A percentile compares a stretch with the other conserved stretches of the same genome.
These are phyloP conservation scores for Hericium alpestre DNA, from an alignment of 768 basidiomycete species.

Conservation along the genomic window DNA sequence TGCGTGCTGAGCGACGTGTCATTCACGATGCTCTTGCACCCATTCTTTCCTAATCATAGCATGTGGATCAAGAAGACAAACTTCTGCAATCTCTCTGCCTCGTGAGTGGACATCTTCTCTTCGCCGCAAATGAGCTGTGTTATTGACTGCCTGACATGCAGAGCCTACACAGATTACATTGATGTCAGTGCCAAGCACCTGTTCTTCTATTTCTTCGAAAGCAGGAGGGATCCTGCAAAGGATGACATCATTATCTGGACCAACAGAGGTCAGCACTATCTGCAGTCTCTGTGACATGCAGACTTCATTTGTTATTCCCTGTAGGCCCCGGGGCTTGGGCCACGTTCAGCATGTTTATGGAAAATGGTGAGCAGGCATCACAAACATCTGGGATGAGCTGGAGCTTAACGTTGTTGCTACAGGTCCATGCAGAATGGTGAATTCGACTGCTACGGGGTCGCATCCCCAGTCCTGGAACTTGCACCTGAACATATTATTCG, in stretches of 20 bases:
- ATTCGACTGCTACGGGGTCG: constrained; percentile 33
- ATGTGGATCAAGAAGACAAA: constrained; percentile 31
- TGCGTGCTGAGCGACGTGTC: too few relatives aligned
- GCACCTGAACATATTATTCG: constrained; percentile 47
- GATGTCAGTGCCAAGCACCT: constrained; percentile 55
- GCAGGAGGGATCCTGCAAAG: constrained; percentile 22
- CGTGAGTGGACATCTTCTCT: neutral
- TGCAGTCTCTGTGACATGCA: neutral
- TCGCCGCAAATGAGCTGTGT: neutral
- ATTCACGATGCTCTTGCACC: constrained; percentile 38
- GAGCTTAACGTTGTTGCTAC: constrained; percentile 13
- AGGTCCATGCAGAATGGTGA: constrained; percentile 60
- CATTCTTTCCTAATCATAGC: constrained; percentile 32
- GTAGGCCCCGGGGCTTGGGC: constrained; percentile 19
- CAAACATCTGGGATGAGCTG: constrained; percentile 21
- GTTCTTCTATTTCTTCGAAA: constrained; percentile 58
- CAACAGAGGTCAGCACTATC: constrained; percentile 23
- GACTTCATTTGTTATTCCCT: neutral
- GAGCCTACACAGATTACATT: constrained; percentile 59
- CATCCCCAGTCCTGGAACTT: constrained; percentile 59
- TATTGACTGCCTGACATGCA: constrained; percentile 12
- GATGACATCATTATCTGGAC: constrained; percentile 26
- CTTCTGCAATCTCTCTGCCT: constrained; percentile 26
- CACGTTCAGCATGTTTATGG: constrained; percentile 31
- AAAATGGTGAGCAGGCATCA: constrained; percentile 37